Evolutionary conservation across 495 filamentous ascomycete species (phyloP), one percentile per base, ranked within the genome.

Genomic region (Tuber aestivum): DNA sequence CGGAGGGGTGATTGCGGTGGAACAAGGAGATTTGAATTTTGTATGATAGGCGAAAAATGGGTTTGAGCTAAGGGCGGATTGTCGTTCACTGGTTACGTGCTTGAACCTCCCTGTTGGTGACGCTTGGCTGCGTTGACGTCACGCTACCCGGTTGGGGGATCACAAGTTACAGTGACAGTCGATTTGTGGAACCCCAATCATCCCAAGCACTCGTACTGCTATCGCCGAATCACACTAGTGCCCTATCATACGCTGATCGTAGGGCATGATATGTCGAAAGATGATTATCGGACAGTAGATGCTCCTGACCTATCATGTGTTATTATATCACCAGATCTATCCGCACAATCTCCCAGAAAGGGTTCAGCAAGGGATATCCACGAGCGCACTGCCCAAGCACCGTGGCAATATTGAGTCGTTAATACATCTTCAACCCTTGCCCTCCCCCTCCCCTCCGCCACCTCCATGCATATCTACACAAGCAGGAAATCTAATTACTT

Each of bases 131-230:
- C 27, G 12, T 65, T 65, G 56, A 65, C 56, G 56, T 65, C 56
- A 65, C 56, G 56, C 56, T 65, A 65, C 56, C n/a, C n/a, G 56
- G 56, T 65, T 27, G n/a, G 23, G 50, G n/a, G n/a, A n/a, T n/a
- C n/a, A 56, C n/a, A 56, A 23, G 50, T 56, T 27, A 56, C n/a
- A n/a, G n/a, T n/a, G n/a, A 56, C 27, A 65, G 56, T 65, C 56
- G 18, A 61, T n/a, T 61, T 23, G n/a, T 27, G 8, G 50, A 65
- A 32, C 56, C 6, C 56, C 27, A 65, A 12, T 65, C 32, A 56
- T 7, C 38, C n/a, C n/a, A n/a, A n/a, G 7, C 7, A 40, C 38
- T 40, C 38, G 50, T 61, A 16, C 16, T 20, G 16, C 3, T 44
- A 44, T 45, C 9, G 16, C 27, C 35, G 27, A 14, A 35, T 65